A percentile compares a stretch with the other conserved stretches of the same genome.
phyloP scores from a whole-genome alignment of 495 filamentous ascomycete species.

The Chaetomium tenue region DNA sequence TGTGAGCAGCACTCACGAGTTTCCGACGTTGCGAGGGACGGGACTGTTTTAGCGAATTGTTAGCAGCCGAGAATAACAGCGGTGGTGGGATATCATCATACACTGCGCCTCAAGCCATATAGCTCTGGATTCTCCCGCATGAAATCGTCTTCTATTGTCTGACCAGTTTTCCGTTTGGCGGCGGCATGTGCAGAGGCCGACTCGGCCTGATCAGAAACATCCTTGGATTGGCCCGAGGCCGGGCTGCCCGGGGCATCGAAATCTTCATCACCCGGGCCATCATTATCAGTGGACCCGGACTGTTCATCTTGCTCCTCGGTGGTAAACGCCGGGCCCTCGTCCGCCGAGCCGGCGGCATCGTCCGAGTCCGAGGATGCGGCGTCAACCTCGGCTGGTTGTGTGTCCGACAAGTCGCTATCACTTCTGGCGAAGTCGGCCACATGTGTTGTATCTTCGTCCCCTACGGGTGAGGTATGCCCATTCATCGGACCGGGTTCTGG shows the following conservation, averaged over 20 bases:
- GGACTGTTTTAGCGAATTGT: conserved; percentile 41
- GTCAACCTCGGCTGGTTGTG: conserved; percentile 37
- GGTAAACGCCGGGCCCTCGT: conserved; percentile 60
- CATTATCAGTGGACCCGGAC: conserved; percentile 58
- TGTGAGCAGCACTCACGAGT: conserved; percentile 45
- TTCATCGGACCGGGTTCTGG: conserved; percentile 47
- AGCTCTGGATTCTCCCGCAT: conserved; percentile 93
- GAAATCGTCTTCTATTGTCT: conserved; percentile 68
- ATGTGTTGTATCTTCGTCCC: conserved; percentile 30
- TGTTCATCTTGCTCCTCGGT: conserved; percentile 34
- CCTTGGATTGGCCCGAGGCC: conserved; percentile 50
- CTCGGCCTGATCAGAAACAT: conserved; percentile 48
- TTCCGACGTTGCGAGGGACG: conserved; percentile 52
- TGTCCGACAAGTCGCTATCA: conserved; percentile 51
- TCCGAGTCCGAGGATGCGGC: conserved; percentile 48
- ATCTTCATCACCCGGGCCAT: conserved; percentile 77
- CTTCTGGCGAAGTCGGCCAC: conserved; percentile 38
- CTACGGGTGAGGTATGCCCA: conserved; percentile 39
- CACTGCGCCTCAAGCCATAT: conserved; percentile 89
- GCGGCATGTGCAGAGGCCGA: conserved; percentile 63
- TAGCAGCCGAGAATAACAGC: conserved; percentile 31
- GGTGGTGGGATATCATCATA: conserved; percentile 45
- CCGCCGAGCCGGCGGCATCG: conserved; percentile 58
- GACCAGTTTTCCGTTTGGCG: conserved; percentile 71
- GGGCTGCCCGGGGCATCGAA: conserved; percentile 67